Conservation (phyloP, 768 basidiomycete genomes). For the Rhodotorula paludigena region DNA sequence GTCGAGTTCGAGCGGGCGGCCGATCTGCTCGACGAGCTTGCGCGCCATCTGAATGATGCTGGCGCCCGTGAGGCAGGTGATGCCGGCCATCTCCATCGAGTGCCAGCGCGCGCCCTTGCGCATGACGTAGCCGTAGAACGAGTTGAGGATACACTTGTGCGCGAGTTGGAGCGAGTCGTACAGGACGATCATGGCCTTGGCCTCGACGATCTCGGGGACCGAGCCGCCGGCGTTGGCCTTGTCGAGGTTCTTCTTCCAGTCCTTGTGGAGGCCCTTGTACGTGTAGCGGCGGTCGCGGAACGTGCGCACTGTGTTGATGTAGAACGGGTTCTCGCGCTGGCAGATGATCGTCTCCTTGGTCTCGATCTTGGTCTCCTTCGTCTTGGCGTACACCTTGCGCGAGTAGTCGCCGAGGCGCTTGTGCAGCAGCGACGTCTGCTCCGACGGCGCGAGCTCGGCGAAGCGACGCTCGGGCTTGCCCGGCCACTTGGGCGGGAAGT, state of each 20-base stretch:
- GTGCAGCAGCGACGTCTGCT: constrained; percentile 86
- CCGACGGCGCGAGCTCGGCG: constrained; percentile 69
- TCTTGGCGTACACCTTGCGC: constrained; percentile 96
- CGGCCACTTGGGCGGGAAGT: constrained; percentile 74
- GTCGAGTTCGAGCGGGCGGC: constrained; percentile 91
- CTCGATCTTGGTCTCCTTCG: constrained; percentile 93
- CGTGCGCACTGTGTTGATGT: constrained; percentile 92
- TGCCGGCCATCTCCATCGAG: constrained; percentile 99
- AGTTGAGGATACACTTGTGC: constrained; percentile 99
- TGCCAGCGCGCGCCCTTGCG: constrained; percentile 98
- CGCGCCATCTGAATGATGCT: constrained; percentile 99
- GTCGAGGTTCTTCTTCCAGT: constrained; percentile 98
- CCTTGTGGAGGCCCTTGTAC: constrained; percentile 97
- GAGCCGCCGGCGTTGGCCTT: constrained; percentile 61
- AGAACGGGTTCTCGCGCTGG: constrained; percentile 96
- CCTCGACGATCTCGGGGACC: constrained; percentile 85
- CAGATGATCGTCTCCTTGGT: constrained; percentile 91
- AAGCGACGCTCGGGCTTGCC: constrained; percentile 73
- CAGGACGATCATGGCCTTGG: constrained; percentile 96
- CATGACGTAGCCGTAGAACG: constrained; percentile 99
- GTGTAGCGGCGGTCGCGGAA: constrained; percentile 98
- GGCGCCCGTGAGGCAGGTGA: constrained; percentile 95
- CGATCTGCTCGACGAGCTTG: constrained; percentile 93
- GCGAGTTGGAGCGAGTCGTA: constrained; percentile 98
- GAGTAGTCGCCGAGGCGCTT: constrained; percentile 98